Conservation (phyloP, 257 asterid genomes). For the Solanum chmielewskii region DNA sequence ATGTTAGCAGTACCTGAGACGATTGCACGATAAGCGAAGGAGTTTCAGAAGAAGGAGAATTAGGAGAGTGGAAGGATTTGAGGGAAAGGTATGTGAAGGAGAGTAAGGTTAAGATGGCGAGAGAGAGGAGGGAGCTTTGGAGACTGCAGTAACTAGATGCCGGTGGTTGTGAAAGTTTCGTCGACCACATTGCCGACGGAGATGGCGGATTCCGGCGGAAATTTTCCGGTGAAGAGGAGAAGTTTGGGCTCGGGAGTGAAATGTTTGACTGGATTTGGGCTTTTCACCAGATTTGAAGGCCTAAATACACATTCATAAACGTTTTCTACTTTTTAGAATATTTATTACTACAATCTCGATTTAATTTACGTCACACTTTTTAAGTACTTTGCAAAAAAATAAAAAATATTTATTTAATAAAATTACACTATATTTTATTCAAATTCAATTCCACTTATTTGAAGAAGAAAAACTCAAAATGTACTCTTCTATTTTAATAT, state of each 20-base stretch:
- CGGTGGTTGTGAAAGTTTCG: constrained; percentile 29
- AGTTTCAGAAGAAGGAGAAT: neutral
- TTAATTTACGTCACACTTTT: too few relatives aligned
- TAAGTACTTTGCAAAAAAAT: rapidly evolving
- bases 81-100: constrained; percentile 57
- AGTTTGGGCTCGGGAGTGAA: neutral
- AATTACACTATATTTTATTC: neutral
- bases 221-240: neutral
- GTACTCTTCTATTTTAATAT: too few relatives aligned
- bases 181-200: constrained; percentile 69
- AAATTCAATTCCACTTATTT: too few relatives aligned
- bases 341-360: too few relatives aligned
- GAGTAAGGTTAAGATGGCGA: constrained; percentile 50
- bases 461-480: too few relatives aligned
- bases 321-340: neutral
- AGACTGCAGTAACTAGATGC: constrained; percentile 33
- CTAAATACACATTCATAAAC: neutral
- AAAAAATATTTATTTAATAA: too few relatives aligned
- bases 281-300: neutral
- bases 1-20: neutral
- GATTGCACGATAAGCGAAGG: neutral
- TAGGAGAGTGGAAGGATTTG: constrained; percentile 11
- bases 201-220: neutral
- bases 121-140: constrained; percentile 61
- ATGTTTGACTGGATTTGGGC: neutral